Conservation (phyloP, 352 stramenopile genomes). For the Globisporangium echinulatum region DNA sequence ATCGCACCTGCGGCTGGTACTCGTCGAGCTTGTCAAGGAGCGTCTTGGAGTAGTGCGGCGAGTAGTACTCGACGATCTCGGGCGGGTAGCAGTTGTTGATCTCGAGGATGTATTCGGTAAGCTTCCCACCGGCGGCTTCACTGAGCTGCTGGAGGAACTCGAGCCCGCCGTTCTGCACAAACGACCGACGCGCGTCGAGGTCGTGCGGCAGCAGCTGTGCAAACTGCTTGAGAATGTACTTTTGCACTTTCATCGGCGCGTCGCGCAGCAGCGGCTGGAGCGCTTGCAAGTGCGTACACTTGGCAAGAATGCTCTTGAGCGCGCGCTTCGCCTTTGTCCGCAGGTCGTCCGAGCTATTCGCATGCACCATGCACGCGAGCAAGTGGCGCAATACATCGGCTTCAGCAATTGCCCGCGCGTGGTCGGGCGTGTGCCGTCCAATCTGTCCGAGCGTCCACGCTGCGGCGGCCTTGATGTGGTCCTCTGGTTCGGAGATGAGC, state of each 20-base stretch:
- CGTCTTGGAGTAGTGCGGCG: conserved; percentile 93
- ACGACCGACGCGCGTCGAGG: conserved; percentile 87
- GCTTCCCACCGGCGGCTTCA: conserved; percentile 88
- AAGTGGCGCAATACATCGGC: conserved; percentile 91
- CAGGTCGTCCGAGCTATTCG: conserved; percentile 90
- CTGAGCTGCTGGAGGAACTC: conserved; percentile 92
- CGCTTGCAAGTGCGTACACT: conserved; percentile 92
- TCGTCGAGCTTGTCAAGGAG: conserved; percentile 96
- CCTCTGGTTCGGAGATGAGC: conserved; percentile 90
- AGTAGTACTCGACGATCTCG: conserved; percentile 96
- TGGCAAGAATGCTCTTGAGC: conserved; percentile 91
- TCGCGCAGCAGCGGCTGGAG: conserved; percentile 91
- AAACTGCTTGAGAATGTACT: conserved; percentile 96
- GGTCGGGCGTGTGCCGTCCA: conserved; percentile 90
- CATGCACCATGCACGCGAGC: conserved; percentile 91
- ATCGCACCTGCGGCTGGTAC: conserved; percentile 87
- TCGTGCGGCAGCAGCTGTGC: conserved; percentile 92
- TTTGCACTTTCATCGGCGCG: conserved; percentile 91
- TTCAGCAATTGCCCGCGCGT: conserved; percentile 89
- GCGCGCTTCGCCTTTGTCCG: conserved; percentile 92
- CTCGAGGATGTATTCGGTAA: conserved; percentile 92
- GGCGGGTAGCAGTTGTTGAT: conserved; percentile 96
- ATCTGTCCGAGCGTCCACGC: conserved; percentile 96
- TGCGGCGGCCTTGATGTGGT: conserved; percentile 93
- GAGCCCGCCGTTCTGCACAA: conserved; percentile 91